phyloP scores from a whole-genome alignment of 805 yeast genomes.

The Nakazawaea peltata region DNA sequence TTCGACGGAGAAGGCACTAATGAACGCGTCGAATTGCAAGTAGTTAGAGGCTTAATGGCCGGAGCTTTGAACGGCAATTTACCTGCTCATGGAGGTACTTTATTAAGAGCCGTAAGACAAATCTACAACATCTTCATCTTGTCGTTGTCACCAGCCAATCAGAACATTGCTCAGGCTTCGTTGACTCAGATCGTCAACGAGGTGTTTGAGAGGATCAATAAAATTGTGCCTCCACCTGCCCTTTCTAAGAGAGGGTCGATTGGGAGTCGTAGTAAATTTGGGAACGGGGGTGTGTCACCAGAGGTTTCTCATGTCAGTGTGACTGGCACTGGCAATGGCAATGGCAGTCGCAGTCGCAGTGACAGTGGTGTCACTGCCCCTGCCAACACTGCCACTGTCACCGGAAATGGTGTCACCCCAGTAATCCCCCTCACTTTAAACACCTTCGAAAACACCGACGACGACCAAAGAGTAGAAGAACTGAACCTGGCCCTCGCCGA shows the following conservation, averaged over 20 bases:
- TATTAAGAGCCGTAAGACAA: conserved; percentile 86
- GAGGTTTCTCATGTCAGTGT: not conserved
- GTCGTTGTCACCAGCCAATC: conserved; percentile 75
- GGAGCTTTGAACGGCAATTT: conserved; percentile 74
- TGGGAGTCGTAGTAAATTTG: not conserved
- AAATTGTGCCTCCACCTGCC: conserved; percentile 11
- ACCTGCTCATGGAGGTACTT: conserved; percentile 84
- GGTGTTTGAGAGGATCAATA: conserved; percentile 63
- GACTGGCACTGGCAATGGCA: not conserved
- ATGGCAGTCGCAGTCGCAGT: too few relatives aligned
- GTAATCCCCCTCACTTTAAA: conserved; percentile 45
- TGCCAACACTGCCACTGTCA: too few relatives aligned
- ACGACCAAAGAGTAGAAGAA: conserved; percentile 43
- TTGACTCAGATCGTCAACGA: conserved; percentile 84
- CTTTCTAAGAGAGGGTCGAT: not conserved
- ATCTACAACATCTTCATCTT: conserved; percentile 87
- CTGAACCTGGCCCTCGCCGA: conserved; percentile 35
- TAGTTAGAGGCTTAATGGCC: conserved; percentile 83
- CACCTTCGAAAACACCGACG: conserved; percentile 53
- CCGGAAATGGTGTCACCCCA: conserved; percentile 1
- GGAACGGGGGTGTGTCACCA: not conserved
- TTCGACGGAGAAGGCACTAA: conserved; percentile 93
- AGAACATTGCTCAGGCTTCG: conserved; percentile 92
- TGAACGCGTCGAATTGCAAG: conserved; percentile 82
- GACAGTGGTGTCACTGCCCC: not conserved